A percentile compares a stretch with the other conserved stretches of the same genome.
Evolutionary conservation across 2,329 filamentous ascomycete genomes (phyloP).

Genomic region (Aspergillus intermedius): DNA sequence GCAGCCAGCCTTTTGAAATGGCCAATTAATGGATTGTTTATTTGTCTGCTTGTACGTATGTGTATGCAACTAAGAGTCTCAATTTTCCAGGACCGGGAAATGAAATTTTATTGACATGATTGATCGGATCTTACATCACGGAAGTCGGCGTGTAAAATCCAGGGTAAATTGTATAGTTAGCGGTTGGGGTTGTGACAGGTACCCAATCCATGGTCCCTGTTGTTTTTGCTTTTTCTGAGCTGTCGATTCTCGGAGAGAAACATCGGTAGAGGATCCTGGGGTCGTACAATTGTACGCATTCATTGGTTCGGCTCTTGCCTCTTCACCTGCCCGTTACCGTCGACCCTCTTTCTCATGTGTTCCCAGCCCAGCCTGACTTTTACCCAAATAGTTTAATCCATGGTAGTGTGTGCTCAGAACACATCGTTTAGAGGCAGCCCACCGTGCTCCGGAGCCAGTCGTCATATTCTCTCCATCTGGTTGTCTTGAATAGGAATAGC

Average conservation of each 20-base stretch:
- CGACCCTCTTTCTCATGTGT: too few relatives aligned
- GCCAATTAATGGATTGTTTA: background rate
- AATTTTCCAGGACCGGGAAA: background rate
- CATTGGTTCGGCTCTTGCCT: background rate
- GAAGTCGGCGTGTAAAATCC: background rate
- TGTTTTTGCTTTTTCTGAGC: background rate
- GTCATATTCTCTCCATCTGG: background rate
- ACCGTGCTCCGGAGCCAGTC: background rate
- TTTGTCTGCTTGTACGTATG: background rate
- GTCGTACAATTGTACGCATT: background rate
- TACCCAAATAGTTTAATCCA: background rate
- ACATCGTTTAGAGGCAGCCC: background rate
- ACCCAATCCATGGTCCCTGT: background rate
- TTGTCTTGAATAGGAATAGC: constrained; percentile 8
- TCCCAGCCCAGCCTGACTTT: background rate
- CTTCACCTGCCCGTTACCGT: background rate
- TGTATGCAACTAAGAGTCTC: background rate
- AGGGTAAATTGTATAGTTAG: background rate
- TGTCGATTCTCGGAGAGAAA: background rate
- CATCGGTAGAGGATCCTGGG: background rate
- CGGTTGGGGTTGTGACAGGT: background rate
- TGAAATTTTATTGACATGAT: background rate
- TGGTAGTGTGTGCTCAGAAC: background rate
- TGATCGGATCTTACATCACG: background rate
- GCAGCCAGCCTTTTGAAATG: background rate